A percentile compares a stretch with the other conserved stretches of the same genome.
phyloP scores from a whole-genome alignment of 768 basidiomycete species.

The Rhodocollybia butyracea region DNA sequence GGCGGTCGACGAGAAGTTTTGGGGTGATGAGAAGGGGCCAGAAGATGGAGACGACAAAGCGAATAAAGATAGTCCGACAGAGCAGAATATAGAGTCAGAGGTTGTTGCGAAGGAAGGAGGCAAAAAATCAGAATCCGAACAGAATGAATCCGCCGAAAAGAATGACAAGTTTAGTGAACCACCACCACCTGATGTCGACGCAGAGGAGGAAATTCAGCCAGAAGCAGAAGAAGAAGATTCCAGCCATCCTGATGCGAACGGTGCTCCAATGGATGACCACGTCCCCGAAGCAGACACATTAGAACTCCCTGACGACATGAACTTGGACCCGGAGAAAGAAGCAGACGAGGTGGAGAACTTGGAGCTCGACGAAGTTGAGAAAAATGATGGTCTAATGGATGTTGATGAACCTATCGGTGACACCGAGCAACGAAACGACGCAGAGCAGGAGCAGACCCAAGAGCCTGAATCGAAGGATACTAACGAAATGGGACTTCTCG shows the following conservation, averaged over 20 bases:
- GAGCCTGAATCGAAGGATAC: constrained; percentile 9
- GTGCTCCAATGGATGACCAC: constrained; percentile 71
- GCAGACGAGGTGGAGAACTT: constrained; percentile 28
- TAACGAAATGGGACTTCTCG: neutral
- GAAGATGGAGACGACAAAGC: constrained; percentile 55
- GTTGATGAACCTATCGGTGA: constrained; percentile 9
- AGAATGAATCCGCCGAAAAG: constrained; percentile 14
- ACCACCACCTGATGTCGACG: constrained; percentile 22
- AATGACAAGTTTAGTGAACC: constrained; percentile 24
- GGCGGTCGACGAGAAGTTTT: constrained; percentile 93
- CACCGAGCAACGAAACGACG: constrained; percentile 14
- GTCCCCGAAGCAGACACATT: constrained; percentile 79
- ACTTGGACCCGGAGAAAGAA: constrained; percentile 46
- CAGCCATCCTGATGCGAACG: constrained; percentile 45
- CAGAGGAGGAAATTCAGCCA: constrained; percentile 12
- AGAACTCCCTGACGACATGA: constrained; percentile 86
- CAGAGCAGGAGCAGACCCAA: constrained; percentile 10
- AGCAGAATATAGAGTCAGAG: constrained; percentile 54
- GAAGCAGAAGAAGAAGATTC: constrained; percentile 30
- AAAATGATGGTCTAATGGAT: constrained; percentile 20
- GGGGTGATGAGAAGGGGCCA: constrained; percentile 80
- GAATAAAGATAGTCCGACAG: constrained; percentile 56
- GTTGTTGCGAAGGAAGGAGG: constrained; percentile 77
- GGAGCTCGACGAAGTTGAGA: constrained; percentile 29
- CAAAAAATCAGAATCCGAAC: constrained; percentile 28